These are phyloP conservation scores for Neofusicoccum sp. DNA, from an alignment of 2,329 filamentous ascomycete genomes.

Conservation along the genomic window DNA sequence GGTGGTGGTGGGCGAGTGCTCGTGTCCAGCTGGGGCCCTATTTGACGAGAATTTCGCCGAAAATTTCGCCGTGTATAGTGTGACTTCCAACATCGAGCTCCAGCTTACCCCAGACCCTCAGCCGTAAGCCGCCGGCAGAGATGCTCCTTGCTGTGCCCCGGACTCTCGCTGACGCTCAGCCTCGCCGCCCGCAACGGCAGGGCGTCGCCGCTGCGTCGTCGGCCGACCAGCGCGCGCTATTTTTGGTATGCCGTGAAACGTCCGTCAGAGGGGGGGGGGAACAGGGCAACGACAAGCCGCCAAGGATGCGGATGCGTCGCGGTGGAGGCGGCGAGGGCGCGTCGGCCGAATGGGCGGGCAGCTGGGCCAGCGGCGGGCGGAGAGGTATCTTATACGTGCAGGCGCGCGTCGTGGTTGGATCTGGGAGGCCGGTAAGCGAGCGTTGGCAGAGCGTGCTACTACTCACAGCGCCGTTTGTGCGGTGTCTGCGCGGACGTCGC, in stretches of 20 bases:
- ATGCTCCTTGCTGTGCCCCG: neutral
- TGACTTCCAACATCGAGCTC: neutral
- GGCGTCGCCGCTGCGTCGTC: neutral
- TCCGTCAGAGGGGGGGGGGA: neutral
- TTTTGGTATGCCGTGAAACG: slow-evolving; percentile 13
- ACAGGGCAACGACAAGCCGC: neutral
- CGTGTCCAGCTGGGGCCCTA: neutral
- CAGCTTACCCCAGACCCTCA: neutral
- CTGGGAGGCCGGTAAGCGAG: neutral
- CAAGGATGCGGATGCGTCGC: neutral
- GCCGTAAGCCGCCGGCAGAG: neutral
- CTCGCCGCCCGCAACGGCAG: neutral
- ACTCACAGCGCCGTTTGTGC: slow-evolving; percentile 1
- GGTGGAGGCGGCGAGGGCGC: neutral
- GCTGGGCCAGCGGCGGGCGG: neutral
- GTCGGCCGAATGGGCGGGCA: neutral
- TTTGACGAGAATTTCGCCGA: neutral
- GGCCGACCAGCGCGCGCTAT: slow-evolving; percentile 10
- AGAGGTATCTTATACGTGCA: neutral
- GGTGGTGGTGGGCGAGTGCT: neutral
- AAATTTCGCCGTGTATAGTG: neutral
- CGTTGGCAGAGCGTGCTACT: neutral
- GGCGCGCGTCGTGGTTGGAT: neutral
- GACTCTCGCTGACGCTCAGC: slow-evolving; percentile 8
- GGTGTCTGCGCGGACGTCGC: neutral